A percentile compares a stretch with the other conserved stretches of the same genome.
phyloP scores from a whole-genome alignment of 768 basidiomycete species.

The Phaffia australis region DNA sequence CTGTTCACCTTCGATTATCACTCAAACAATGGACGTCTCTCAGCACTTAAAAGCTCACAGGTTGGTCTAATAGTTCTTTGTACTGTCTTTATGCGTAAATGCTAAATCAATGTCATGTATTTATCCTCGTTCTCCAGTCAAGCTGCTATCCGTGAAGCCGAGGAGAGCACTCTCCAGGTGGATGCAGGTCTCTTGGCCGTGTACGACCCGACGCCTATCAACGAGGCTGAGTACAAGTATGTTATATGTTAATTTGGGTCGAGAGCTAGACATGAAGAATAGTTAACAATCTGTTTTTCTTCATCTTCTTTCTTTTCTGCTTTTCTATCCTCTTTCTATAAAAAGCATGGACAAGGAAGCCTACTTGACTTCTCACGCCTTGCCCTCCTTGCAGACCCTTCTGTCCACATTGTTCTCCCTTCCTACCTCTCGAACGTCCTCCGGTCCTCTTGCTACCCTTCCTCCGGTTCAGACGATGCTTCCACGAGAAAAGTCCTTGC shows the following conservation, averaged over 20 bases:
- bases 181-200: slow-evolving; percentile 76
- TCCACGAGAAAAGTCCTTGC: slow-evolving; percentile 83
- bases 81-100: background rate
- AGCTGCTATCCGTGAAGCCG: slow-evolving; percentile 47
- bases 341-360: slow-evolving; percentile 64
- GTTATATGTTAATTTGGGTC: slow-evolving; percentile 30
- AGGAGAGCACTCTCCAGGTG: slow-evolving; percentile 68
- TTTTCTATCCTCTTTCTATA: background rate
- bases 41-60: slow-evolving; percentile 58
- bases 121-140: slow-evolving; percentile 43
- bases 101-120: slow-evolving; percentile 5
- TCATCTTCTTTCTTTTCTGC: background rate
- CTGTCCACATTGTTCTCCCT: slow-evolving; percentile 69
- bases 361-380: slow-evolving; percentile 64
- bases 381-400: slow-evolving; percentile 69
- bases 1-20: background rate
- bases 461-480: slow-evolving; percentile 65
- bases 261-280: background rate
- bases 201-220: slow-evolving; percentile 77
- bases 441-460: slow-evolving; percentile 68
- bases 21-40: slow-evolving; percentile 61
- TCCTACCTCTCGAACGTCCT: slow-evolving; percentile 54
- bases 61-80: background rate
- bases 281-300: background rate
- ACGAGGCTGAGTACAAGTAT: slow-evolving; percentile 71